Evolutionary conservation across 768 basidiomycete species (phyloP).

Genomic region (Ephemerocybe angulata): DNA sequence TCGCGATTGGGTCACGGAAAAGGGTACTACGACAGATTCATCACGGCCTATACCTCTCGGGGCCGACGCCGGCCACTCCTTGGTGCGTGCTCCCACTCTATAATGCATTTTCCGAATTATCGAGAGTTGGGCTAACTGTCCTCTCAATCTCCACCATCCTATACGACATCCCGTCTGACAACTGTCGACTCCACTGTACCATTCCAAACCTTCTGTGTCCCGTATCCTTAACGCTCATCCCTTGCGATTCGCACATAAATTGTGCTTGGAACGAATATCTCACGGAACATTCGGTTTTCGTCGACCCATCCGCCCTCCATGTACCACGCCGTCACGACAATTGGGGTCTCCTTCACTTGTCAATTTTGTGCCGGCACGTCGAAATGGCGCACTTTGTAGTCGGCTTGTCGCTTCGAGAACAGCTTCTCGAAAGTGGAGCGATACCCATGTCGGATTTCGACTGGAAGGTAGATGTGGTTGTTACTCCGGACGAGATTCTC

Average conservation of each 20-base stretch:
- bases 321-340: no score
- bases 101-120: no score
- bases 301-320: no score
- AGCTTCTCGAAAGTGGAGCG: constrained; percentile 47
- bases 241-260: no score
- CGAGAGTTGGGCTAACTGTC: neutral
- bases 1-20: constrained; percentile 79
- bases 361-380: constrained; percentile 3
- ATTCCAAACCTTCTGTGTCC: neutral
- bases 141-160: neutral
- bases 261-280: no score
- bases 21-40: constrained; percentile 78
- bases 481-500: constrained; percentile 39
- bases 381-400: constrained; percentile 36
- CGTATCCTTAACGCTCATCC: neutral
- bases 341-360: neutral
- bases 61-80: constrained; percentile 50
- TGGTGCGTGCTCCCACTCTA: constrained; percentile 35
- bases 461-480: constrained; percentile 60
- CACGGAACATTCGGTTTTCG: no score
- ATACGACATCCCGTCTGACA: no score
- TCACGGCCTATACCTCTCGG: constrained; percentile 48
- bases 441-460: constrained; percentile 57
- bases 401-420: constrained; percentile 62
- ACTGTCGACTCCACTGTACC: neutral